Evolutionary conservation across 1,284 basidiomycete species (phyloP), one percentile per base, ranked within the genome.

Genomic region (Tetrapyrgos nigripes): DNA sequence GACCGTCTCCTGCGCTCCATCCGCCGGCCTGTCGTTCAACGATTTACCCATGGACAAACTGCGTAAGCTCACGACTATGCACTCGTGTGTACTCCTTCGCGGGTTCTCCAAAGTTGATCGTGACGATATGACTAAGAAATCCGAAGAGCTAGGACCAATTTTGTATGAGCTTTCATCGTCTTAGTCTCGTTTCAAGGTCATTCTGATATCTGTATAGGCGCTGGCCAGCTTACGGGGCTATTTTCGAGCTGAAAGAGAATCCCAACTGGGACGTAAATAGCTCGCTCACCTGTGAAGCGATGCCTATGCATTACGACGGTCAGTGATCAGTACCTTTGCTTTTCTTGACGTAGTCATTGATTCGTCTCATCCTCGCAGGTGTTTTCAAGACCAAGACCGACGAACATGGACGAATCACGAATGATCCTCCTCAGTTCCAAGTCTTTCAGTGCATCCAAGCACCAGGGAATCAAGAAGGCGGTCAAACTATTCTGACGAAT

Each of bases 81-180:
- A 45, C 24, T 45, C 43, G 9, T 45, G 43, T n/a, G 5, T 45
- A 17, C 43, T 45, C 24, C 43, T 45, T 23, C 43, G 43, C n/a
- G 43, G 43, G 43, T 45, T 45, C 43, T 45, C 43, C n/a, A n/a
- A 45, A n/a, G 43, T 45, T n/a, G 43, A 45, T n/a, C 43, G 43
- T 45, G 43, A n/a, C n/a, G n/a, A n/a, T n/a, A n/a, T n/a, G n/a
- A n/a, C n/a, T n/a, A n/a, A n/a, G n/a, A n/a, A n/a, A n/a, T n/a
- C n/a, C n/a, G n/a, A n/a, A n/a, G n/a, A n/a, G n/a, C n/a, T n/a
- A n/a, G n/a, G n/a, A n/a, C n/a, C 24, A 23, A 45, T 45, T 19
- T 45, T n/a, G 24, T 45, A 45, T n/a, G 43, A 19, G 43, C 9
- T 45, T 45, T 45, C n/a, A 8, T 6, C 5, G n/a, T 17, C 24